A percentile compares a stretch with the other conserved stretches of the same genome.
Conservation (phyloP, 2,329 filamentous ascomycete genomes). For the Cercospora sp. region DNA sequence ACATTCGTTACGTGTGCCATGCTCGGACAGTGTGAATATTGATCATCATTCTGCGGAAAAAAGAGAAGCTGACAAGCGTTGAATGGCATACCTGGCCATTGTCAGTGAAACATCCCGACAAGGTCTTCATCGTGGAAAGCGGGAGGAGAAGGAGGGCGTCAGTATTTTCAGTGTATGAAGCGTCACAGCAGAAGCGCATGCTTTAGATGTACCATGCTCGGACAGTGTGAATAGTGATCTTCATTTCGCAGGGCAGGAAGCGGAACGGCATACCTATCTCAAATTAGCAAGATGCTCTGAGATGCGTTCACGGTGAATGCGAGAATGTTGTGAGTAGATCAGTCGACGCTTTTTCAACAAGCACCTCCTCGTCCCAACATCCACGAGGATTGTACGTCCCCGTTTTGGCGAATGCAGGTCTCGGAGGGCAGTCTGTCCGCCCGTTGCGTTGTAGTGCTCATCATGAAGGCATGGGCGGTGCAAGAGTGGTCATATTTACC, state of each 20-base stretch:
- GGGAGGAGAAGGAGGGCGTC: constrained; percentile 38
- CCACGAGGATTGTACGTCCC: constrained; percentile 66
- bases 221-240: constrained; percentile 73
- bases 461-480: constrained; percentile 49
- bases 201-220: constrained; percentile 58
- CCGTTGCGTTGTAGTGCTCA: constrained; percentile 67
- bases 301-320: background rate
- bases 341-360: constrained; percentile 72
- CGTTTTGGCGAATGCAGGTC: constrained; percentile 54
- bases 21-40: constrained; percentile 69
- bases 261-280: constrained; percentile 22
- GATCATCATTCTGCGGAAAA: constrained; percentile 1
- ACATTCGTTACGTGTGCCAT: constrained; percentile 51
- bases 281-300: constrained; percentile 23
- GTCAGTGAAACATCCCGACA: background rate
- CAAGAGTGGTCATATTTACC: constrained; percentile 24
- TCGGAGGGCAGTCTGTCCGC: constrained; percentile 64
- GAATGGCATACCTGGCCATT: background rate
- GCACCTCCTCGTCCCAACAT: constrained; percentile 55
- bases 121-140: background rate
- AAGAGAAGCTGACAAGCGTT: background rate
- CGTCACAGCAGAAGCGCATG: constrained; percentile 56
- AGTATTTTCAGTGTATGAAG: constrained; percentile 62
- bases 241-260: constrained; percentile 47
- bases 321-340: constrained; percentile 42